Evolutionary conservation across 2,329 filamentous ascomycete species (phyloP), one percentile per base, ranked within the genome.

Genomic region (Pseudogymnoascus sp.): DNA sequence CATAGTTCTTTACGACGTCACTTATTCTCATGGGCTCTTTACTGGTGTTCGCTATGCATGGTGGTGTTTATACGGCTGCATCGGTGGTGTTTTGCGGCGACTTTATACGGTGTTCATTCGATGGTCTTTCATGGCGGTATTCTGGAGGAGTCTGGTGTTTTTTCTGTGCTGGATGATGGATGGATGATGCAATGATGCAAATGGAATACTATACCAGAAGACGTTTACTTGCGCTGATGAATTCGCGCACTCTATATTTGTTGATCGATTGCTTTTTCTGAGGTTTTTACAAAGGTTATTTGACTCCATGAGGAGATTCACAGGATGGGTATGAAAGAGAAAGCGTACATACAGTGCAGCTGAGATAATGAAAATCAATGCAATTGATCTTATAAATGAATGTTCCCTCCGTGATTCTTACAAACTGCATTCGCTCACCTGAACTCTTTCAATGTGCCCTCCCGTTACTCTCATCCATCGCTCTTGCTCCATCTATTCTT

Each of bases 101-200:
- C 4, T 60, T 35, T 50, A 60, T 41, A 47, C 38, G 28, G 36
- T 50, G 36, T 59, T 37, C 11, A 59, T 47, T 50, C 15, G 20
- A 37, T 39, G 37, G 37, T 39, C 33, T 41, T 28, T 11, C 22
- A 39, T n/a, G 35, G 35, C 28, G 35, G 25, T 30, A 30, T 59
- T 41, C 30, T 39, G 58, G 6, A 28, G 36, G 58, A 59, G 36
- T 41, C 35, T 38, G 33, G 33, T 36, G 57, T 41, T 59, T 39
- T 59, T 22, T 30, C 36, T 59, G 14, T 60, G 38, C 43, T 30
- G 43, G 22, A 12, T 50, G 43, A 50, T 50, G 43, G 43, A 50
- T 50, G 43, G 22, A 50, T 50, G 43, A 50, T 50, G 25, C 14
- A n/a, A 50, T 50, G 43, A 33, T 50, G 43, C 25, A 18, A 50